Evolutionary conservation across 306 rosid species (phyloP).

Genomic region (Cicer yamashitae): DNA sequence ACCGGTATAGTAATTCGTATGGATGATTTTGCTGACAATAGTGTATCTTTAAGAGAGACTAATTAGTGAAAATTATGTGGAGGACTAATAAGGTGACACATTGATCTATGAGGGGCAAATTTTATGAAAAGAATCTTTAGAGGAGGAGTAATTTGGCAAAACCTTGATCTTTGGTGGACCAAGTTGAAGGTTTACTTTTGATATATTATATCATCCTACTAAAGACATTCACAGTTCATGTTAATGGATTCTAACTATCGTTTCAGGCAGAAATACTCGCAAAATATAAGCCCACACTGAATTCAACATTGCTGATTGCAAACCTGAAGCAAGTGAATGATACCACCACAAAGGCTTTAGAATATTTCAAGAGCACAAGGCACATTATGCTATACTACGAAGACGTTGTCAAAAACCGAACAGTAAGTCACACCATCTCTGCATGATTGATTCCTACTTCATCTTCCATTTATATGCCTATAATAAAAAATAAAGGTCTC

Average conservation of each 20-base stretch:
- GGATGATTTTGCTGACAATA: background rate
- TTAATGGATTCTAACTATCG: conserved; percentile 39
- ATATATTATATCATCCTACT: background rate
- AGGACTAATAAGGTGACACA: conserved; percentile 2
- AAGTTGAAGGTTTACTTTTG: conserved; percentile 12
- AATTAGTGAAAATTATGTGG: background rate
- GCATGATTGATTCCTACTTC: conserved; percentile 13
- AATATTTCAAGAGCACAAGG: conserved; percentile 83
- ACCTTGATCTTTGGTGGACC: background rate
- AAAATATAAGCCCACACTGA: conserved; percentile 84
- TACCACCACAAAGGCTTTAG: conserved; percentile 79
- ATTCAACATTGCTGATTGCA: conserved; percentile 66
- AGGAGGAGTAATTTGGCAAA: background rate
- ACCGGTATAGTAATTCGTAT: background rate
- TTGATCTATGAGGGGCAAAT: background rate
- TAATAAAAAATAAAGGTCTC: background rate
- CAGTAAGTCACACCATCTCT: conserved; percentile 58
- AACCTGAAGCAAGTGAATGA: conserved; percentile 76
- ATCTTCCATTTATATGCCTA: conserved; percentile 4
- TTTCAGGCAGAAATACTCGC: conserved; percentile 93
- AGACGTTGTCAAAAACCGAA: conserved; percentile 79
- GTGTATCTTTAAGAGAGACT: background rate
- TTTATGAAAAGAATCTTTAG: background rate
- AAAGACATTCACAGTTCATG: conserved; percentile 24
- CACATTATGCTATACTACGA: conserved; percentile 85